Evolutionary conservation across 1,139 yeast species (phyloP).

Genomic region (Petasospora rhodanensis): DNA sequence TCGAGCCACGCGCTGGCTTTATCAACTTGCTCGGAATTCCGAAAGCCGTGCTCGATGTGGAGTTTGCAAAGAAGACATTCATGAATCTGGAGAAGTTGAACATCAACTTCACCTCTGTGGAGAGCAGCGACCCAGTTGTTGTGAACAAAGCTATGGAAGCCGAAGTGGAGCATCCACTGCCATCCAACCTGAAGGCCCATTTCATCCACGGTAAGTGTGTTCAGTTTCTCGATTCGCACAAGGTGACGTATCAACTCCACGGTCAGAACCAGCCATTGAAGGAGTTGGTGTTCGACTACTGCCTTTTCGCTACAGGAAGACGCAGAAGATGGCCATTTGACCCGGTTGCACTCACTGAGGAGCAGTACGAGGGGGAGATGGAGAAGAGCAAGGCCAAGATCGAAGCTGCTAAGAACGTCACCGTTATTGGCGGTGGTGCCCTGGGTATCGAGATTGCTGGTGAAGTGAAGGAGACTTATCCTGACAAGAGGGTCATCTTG

Average conservation of each 20-base stretch:
- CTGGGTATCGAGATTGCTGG: conserved; percentile 31
- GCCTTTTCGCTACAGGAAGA: conserved; percentile 47
- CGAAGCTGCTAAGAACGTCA: conserved; percentile 21
- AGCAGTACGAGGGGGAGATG: conserved; percentile 28
- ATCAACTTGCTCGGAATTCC: conserved; percentile 51
- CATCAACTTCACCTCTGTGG: conserved; percentile 25
- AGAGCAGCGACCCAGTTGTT: conserved; percentile 33
- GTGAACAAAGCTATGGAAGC: conserved; percentile 23
- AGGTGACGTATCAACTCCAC: conserved; percentile 19
- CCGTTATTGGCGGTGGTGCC: conserved; percentile 30
- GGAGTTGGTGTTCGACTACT: conserved; percentile 43
- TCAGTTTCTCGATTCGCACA: conserved; percentile 29
- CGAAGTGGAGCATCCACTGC: conserved; percentile 9
- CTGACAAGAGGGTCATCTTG: conserved; percentile 24
- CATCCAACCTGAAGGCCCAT: conserved; percentile 23
- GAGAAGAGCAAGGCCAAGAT: conserved; percentile 19
- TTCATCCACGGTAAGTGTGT: conserved; percentile 41
- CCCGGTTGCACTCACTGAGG: conserved; percentile 33
- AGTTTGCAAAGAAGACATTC: conserved; percentile 44
- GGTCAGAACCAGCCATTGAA: conserved; percentile 19
- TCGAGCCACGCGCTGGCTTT: conserved; percentile 51
- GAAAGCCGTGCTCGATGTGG: conserved; percentile 40
- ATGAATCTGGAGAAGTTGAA: conserved; percentile 23
- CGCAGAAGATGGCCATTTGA: conserved; percentile 52
- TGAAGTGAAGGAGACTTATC: conserved; percentile 26